Base-by-base conservation (phyloP, 1,139 yeast species). In the Candida sp. region DNA sequence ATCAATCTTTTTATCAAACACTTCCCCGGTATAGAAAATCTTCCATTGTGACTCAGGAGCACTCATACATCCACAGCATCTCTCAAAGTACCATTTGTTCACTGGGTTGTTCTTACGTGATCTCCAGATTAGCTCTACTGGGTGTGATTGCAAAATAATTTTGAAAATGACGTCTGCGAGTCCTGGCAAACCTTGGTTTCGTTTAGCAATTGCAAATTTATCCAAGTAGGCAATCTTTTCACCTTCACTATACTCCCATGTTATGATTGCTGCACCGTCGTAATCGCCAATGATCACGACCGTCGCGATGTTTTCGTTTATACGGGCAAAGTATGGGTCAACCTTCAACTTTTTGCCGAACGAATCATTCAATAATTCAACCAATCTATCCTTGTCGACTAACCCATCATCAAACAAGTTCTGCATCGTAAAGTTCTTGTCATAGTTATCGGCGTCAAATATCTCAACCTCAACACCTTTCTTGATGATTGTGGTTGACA, bases 1-100 rank as follows among this genome's bases (percentile, higher is more conserved):
- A 46, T 68, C 67, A 12, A 75, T 70, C 48, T 69, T 68, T 52
- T 71, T 73, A 54, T 70, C 65, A 54, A 75, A 77, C 1, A 75
- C 66, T 37, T 72, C 78, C 0, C 93, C 92, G 5, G 88, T 80
- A 75, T 85, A 87, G 63, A 88, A 89, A 54, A 86, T 70, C 57
- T 83, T 78, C 96, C 96, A 88, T 30, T 77, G 75, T 4, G 88
- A 75, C 23, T 72, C 77, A 0, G 79, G 78, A 25, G 75, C 63
- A 46, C 81, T 78, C 52, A 84, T 67, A 27, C 90, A 84, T 0
- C 97, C 97, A 37, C 80, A 75, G 46, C 97, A 88, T 56, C 99
- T 77, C 61, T 94, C 98, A 68, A 93, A 94, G 66, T 94, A 94
- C 99, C 99, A 94, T 62, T 92, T 92, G 71, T 94, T 94, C 4